Evolutionary conservation across 1,284 basidiomycete genomes (phyloP).

Genomic region (Sanghuangporus baumii): DNA sequence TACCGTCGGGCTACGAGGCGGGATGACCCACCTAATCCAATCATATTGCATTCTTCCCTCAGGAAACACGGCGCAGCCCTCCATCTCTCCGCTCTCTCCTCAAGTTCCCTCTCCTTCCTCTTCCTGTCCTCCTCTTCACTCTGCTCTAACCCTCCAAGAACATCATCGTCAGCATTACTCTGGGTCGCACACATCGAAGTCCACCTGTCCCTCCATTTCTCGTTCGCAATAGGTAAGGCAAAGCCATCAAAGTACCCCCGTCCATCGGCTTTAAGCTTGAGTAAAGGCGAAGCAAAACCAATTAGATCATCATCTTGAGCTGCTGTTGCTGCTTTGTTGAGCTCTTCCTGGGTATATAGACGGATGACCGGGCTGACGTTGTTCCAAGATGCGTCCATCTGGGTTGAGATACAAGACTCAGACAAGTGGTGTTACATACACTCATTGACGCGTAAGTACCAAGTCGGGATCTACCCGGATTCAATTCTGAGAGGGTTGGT

Average conservation of each 20-base stretch:
- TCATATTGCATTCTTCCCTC: slow-evolving; percentile 85
- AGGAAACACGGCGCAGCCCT: slow-evolving; percentile 75
- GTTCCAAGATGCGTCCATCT: slow-evolving; percentile 9
- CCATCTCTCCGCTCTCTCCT: slow-evolving; percentile 85
- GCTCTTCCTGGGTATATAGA: slow-evolving; percentile 11
- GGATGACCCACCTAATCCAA: slow-evolving; percentile 64
- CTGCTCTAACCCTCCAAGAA: not conserved
- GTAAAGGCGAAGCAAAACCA: slow-evolving; percentile 33
- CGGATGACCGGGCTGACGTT: slow-evolving; percentile 5
- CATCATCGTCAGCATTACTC: slow-evolving; percentile 19
- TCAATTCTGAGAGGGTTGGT: not conserved
- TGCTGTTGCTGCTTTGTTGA: slow-evolving; percentile 3
- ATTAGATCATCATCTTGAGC: not conserved
- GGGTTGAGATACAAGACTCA: not conserved
- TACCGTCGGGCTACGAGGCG: slow-evolving; percentile 11
- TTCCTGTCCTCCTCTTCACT: slow-evolving; percentile 34
- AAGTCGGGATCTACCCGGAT: too few species aligned
- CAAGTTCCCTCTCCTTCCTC: slow-evolving; percentile 44
- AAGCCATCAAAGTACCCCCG: slow-evolving; percentile 57
- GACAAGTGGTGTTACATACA: too few species aligned
- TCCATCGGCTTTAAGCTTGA: slow-evolving; percentile 44
- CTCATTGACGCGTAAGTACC: too few species aligned
- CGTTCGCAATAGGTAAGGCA: slow-evolving; percentile 83
- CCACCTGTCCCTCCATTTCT: slow-evolving; percentile 87
- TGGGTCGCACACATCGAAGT: slow-evolving; percentile 77